Conservation (phyloP, 805 yeast species). For the Suhomyces emberorum region DNA sequence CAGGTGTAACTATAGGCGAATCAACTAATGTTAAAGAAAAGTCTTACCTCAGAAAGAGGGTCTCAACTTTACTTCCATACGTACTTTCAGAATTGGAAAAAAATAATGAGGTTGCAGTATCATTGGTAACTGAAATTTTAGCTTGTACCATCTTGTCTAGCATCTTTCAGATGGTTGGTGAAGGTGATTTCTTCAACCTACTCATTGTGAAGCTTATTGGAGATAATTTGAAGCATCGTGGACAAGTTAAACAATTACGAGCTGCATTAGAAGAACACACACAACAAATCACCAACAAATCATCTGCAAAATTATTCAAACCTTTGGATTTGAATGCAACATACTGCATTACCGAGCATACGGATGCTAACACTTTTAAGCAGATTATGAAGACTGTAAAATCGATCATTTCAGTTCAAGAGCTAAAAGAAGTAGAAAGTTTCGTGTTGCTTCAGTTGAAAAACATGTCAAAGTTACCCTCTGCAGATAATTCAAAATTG, state of each 20-base stretch:
- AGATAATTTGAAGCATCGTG: conserved; percentile 64
- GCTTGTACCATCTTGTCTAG: conserved; percentile 46
- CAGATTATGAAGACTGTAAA: conserved; percentile 1
- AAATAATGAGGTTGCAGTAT: conserved; percentile 44
- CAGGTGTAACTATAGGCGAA: conserved; percentile 44
- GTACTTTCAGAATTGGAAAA: conserved; percentile 48
- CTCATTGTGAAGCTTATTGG: conserved; percentile 57
- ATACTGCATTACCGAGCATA: conserved; percentile 10
- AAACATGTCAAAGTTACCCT: conserved; percentile 4
- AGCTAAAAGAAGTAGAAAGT: conserved; percentile 8
- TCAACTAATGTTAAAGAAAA: conserved; percentile 40
- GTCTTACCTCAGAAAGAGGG: conserved; percentile 43
- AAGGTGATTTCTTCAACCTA: conserved; percentile 77
- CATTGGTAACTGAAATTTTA: conserved; percentile 61
- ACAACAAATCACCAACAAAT: conserved; percentile 6
- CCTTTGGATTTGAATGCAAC: background rate
- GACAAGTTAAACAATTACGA: conserved; percentile 69
- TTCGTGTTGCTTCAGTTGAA: conserved; percentile 7
- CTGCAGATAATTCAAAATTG: conserved; percentile 2
- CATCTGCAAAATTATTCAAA: background rate
- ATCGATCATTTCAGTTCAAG: conserved; percentile 6
- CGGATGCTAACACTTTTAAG: conserved; percentile 1
- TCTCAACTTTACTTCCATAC: conserved; percentile 44
- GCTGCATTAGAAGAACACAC: conserved; percentile 69
- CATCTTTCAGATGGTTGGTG: conserved; percentile 56